A percentile compares a stretch with the other conserved stretches of the same genome.
These are phyloP conservation scores for Magnolia kwangsiensis DNA, from an alignment of 164 flowering plant species.

Conservation along the genomic window DNA sequence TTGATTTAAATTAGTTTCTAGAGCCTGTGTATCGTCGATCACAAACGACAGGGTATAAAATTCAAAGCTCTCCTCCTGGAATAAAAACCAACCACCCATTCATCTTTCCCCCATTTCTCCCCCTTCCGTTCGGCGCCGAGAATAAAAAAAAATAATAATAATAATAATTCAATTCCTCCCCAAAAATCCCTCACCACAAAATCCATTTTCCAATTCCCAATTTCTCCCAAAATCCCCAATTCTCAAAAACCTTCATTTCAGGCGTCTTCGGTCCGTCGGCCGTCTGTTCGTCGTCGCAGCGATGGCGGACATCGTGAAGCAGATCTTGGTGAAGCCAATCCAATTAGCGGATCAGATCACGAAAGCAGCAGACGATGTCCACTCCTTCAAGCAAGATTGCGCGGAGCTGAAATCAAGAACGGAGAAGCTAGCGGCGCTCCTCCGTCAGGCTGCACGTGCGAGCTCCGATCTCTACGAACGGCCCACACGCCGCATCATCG, in stretches of 20 bases:
- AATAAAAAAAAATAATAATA: too few relatives aligned
- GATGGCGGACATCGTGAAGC: slow-evolving; percentile 71
- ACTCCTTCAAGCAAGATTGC: slow-evolving; percentile 56
- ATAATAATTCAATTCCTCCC: neutral
- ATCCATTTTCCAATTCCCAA: neutral
- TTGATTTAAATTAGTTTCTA: too few relatives aligned
- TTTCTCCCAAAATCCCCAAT: neutral
- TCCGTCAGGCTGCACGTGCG: slow-evolving; percentile 78
- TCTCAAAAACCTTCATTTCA: neutral
- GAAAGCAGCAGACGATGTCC: slow-evolving; percentile 53
- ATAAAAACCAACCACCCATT: neutral
- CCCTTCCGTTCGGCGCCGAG: neutral
- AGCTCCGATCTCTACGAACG: slow-evolving; percentile 76
- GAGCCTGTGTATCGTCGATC: neutral
- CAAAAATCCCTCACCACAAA: neutral
- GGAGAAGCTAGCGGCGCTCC: slow-evolving; percentile 58
- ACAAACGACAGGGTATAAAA: neutral
- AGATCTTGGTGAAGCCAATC: slow-evolving; percentile 60
- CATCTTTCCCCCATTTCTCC: neutral
- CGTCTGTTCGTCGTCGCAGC: neutral
- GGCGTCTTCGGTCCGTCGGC: neutral
- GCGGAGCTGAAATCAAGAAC: slow-evolving; percentile 64
- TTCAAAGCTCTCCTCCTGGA: neutral
- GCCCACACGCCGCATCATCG: slow-evolving; percentile 78
- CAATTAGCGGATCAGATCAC: slow-evolving; percentile 70